phyloP scores from a whole-genome alignment of 805 yeast species.

The Saccharomycopsis malanga region DNA sequence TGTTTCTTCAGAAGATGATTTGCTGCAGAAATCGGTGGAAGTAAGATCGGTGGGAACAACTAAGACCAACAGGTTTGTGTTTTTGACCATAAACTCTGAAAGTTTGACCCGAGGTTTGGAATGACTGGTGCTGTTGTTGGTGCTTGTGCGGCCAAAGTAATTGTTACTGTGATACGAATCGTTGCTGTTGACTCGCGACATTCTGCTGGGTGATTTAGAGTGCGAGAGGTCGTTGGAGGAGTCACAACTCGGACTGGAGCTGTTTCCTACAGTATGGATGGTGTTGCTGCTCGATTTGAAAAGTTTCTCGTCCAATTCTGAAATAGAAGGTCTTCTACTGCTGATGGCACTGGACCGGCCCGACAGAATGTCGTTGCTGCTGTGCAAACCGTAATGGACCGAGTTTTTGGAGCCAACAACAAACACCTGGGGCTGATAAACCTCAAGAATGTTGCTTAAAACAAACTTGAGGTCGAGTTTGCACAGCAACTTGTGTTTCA shows the following conservation, averaged over 20 bases:
- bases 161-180: background rate
- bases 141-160: background rate
- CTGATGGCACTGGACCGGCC: background rate
- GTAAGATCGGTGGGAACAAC: slow-evolving; percentile 10
- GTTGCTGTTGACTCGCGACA: background rate
- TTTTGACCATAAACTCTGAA: slow-evolving; percentile 12
- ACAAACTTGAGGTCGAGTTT: slow-evolving; percentile 18
- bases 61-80: slow-evolving; percentile 14
- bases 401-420: slow-evolving; percentile 19
- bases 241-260: background rate
- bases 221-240: background rate
- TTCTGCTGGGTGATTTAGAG: background rate
- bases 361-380: background rate
- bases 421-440: slow-evolving; percentile 17
- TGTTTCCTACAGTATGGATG: background rate
- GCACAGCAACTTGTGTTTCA: background rate
- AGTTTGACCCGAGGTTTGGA: slow-evolving; percentile 9
- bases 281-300: background rate
- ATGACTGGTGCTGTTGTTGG: background rate
- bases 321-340: background rate
- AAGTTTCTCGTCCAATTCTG: background rate
- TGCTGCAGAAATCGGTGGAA: background rate
- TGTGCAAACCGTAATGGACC: background rate
- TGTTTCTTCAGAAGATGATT: background rate
- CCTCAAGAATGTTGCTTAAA: slow-evolving; percentile 13